Conservation (phyloP, 106 monocot genomes). For the Acorus calamus region DNA sequence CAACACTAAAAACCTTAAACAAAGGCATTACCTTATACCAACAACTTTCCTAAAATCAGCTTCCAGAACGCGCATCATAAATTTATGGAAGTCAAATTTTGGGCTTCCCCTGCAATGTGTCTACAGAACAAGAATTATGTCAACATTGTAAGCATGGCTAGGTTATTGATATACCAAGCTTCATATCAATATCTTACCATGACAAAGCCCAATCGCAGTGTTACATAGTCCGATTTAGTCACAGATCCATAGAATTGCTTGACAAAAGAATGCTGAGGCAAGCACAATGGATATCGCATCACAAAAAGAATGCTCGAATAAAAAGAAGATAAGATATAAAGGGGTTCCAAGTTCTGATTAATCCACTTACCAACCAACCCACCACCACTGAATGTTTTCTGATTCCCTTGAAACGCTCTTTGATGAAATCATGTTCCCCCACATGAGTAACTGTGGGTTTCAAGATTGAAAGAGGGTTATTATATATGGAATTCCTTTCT, state of each 20-base stretch:
- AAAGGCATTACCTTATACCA: conserved; percentile 40
- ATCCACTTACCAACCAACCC: conserved; percentile 43
- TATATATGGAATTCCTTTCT: not conserved
- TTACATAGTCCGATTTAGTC: conserved; percentile 54
- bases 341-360: too few species aligned
- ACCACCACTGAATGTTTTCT: conserved; percentile 32
- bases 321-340: too few species aligned
- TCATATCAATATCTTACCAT: conserved; percentile 27
- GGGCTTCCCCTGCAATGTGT: conserved; percentile 40
- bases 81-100: conserved; percentile 59
- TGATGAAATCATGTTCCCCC: conserved; percentile 55
- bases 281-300: not conserved
- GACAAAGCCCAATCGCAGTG: conserved; percentile 55
- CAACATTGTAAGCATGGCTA: not conserved
- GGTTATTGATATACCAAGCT: not conserved
- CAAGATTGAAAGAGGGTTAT: too few species aligned
- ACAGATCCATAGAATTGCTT: conserved; percentile 71
- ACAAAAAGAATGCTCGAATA: too few species aligned
- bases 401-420: conserved; percentile 40
- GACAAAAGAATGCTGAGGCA: conserved; percentile 46
- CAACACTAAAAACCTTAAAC: not conserved
- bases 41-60: conserved; percentile 69
- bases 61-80: conserved; percentile 56
- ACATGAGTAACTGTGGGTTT: conserved; percentile 19
- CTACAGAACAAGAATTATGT: conserved; percentile 12